Percentiles rank a stretch among this genome's conserved stretches.
Evolutionary conservation across 2,329 filamentous ascomycete genomes (phyloP).

Genomic region (Coniochaeta sp.): DNA sequence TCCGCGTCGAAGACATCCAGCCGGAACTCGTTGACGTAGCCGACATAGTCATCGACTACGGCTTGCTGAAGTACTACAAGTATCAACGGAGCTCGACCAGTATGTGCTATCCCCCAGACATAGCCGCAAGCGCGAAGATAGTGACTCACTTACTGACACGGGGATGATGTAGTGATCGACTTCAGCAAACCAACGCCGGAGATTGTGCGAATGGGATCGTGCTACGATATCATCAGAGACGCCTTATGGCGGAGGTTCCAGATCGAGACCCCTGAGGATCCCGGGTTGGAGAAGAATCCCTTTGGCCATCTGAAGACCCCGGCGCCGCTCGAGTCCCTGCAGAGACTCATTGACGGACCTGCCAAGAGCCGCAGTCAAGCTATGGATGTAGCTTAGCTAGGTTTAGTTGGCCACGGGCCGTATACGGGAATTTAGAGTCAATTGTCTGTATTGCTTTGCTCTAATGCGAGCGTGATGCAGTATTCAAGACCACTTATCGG

Average conservation of each 20-base stretch:
- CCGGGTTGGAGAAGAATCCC: not conserved
- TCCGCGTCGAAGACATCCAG: constrained; percentile 20
- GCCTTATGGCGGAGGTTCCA: constrained; percentile 8
- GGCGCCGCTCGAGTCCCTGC: not conserved
- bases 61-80: constrained; percentile 16
- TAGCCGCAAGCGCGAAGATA: too few species aligned
- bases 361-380: too few species aligned
- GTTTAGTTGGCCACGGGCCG: too few species aligned
- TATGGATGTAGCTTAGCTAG: too few species aligned
- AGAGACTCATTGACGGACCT: too few species aligned
- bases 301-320: constrained; percentile 2
- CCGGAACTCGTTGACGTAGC: constrained; percentile 18
- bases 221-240: constrained; percentile 21
- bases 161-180: constrained; percentile 13
- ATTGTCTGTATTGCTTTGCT: too few species aligned
- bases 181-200: constrained; percentile 15
- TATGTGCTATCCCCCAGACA: too few species aligned
- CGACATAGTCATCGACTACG: constrained; percentile 24
- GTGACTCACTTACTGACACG: too few species aligned
- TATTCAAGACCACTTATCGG: too few species aligned
- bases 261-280: constrained; percentile 2
- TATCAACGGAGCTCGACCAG: constrained; percentile 19
- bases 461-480: too few species aligned
- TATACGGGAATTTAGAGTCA: too few species aligned
- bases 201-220: constrained; percentile 20